A percentile compares a stretch with the other conserved stretches of the same genome.
These are phyloP conservation scores for Phlyctochytrium bullatum DNA, from an alignment of 192 early-diverging fungal genomes.

Conservation along the genomic window DNA sequence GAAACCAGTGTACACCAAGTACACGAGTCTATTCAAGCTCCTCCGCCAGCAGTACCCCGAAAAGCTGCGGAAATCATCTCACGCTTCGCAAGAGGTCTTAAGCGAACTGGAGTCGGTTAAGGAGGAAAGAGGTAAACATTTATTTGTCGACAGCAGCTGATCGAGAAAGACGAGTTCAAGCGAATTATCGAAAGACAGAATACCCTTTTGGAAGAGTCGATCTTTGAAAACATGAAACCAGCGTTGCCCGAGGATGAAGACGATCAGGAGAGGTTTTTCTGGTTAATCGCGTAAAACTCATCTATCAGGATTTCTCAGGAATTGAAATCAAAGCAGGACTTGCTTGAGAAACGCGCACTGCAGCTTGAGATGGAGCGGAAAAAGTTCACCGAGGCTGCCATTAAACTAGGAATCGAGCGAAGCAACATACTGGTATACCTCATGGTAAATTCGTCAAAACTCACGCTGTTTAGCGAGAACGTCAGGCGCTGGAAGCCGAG, in stretches of 20 bases:
- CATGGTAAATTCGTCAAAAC: not conserved
- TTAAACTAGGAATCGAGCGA: slow-evolving; percentile 69
- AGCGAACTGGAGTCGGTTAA: not conserved
- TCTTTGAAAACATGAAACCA: slow-evolving; percentile 22
- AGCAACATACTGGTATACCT: slow-evolving; percentile 34
- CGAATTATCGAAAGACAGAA: not conserved
- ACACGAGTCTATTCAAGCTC: too few species aligned
- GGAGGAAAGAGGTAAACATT: not conserved
- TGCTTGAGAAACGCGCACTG: slow-evolving; percentile 42
- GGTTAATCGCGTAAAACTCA: too few species aligned
- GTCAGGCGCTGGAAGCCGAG: slow-evolving; percentile 5
- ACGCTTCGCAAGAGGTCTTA: not conserved
- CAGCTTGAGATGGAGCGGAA: slow-evolving; percentile 63
- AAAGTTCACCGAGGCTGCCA: slow-evolving; percentile 68
- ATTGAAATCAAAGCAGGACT: too few species aligned
- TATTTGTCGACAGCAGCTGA: not conserved
- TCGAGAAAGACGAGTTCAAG: not conserved
- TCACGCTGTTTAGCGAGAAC: not conserved
- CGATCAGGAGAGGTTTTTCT: too few species aligned
- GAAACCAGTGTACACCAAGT: not conserved
- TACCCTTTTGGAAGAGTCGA: slow-evolving; percentile 1
- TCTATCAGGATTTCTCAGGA: too few species aligned
- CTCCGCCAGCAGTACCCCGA: too few species aligned
- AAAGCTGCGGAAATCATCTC: too few species aligned
- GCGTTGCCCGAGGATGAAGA: too few species aligned